Evolutionary conservation across 2,329 filamentous ascomycete genomes (phyloP).

Genomic region (Acrodontium crateriforme): DNA sequence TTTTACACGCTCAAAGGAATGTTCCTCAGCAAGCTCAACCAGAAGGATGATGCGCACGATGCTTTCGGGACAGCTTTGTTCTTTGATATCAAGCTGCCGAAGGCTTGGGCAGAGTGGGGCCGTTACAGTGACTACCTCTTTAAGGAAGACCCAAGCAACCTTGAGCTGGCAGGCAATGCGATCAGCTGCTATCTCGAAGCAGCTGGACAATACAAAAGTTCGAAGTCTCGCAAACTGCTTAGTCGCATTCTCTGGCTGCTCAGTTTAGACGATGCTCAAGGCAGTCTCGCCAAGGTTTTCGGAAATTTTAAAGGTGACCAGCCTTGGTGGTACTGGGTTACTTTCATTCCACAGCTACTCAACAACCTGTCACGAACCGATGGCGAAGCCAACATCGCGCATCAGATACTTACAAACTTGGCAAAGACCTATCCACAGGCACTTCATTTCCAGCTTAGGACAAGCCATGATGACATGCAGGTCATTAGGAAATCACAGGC

Average conservation of each 20-base stretch:
- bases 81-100: slow-evolving; percentile 88
- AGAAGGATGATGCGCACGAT: slow-evolving; percentile 81
- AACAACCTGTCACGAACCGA: slow-evolving; percentile 73
- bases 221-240: slow-evolving; percentile 87
- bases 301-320: slow-evolving; percentile 96
- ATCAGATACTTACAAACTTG: slow-evolving; percentile 78
- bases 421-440: slow-evolving; percentile 91
- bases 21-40: slow-evolving; percentile 89
- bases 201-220: slow-evolving; percentile 90
- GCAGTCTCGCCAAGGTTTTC: slow-evolving; percentile 71
- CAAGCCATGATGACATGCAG: slow-evolving; percentile 85
- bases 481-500: slow-evolving; percentile 73
- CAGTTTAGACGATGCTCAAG: slow-evolving; percentile 80
- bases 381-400: slow-evolving; percentile 67
- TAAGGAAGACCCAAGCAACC: slow-evolving; percentile 72
- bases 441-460: slow-evolving; percentile 88
- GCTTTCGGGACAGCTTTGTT: slow-evolving; percentile 91
- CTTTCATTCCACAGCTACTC: slow-evolving; percentile 91
- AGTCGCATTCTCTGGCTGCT: slow-evolving; percentile 90
- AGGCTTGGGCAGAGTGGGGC: slow-evolving; percentile 98
- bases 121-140: slow-evolving; percentile 96
- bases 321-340: slow-evolving; percentile 99
- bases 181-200: slow-evolving; percentile 94
- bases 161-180: slow-evolving; percentile 76
- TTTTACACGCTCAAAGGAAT: slow-evolving; percentile 99